These are phyloP conservation scores for Lyophyllum semitale DNA, from an alignment of 768 basidiomycete genomes.

Conservation along the genomic window DNA sequence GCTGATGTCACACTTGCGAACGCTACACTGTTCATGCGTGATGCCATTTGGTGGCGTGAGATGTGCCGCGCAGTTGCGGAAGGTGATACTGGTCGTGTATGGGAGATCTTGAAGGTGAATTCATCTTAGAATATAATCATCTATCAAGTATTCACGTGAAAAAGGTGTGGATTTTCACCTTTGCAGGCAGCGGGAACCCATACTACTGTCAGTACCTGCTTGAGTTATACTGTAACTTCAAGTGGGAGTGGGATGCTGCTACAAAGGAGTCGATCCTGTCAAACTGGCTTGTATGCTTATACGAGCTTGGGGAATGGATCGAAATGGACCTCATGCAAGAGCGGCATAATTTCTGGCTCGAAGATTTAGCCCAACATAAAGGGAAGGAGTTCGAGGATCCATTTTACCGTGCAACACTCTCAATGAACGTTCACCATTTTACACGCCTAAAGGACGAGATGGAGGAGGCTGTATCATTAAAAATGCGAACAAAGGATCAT, in stretches of 20 bases:
- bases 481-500: background rate
- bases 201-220: constrained; percentile 26
- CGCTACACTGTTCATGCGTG: constrained; percentile 18
- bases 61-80: constrained; percentile 21
- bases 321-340: constrained; percentile 32
- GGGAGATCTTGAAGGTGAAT: constrained; percentile 22
- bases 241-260: constrained; percentile 18
- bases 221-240: constrained; percentile 27
- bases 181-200: constrained; percentile 24
- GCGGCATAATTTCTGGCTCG: constrained; percentile 28
- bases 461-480: constrained; percentile 15
- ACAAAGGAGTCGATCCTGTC: constrained; percentile 21
- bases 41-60: constrained; percentile 25
- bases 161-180: constrained; percentile 25
- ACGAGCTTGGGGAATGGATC: constrained; percentile 21
- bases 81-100: constrained; percentile 25
- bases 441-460: constrained; percentile 20
- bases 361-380: constrained; percentile 23
- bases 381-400: constrained; percentile 22
- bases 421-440: constrained; percentile 19
- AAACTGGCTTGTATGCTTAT: constrained; percentile 31
- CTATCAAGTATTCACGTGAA: background rate
- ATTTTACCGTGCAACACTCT: constrained; percentile 15
- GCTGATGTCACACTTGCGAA: constrained; percentile 21
- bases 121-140: background rate